Conservation (phyloP, 2,329 filamentous ascomycete genomes). For the Colletotrichum kahawae region DNA sequence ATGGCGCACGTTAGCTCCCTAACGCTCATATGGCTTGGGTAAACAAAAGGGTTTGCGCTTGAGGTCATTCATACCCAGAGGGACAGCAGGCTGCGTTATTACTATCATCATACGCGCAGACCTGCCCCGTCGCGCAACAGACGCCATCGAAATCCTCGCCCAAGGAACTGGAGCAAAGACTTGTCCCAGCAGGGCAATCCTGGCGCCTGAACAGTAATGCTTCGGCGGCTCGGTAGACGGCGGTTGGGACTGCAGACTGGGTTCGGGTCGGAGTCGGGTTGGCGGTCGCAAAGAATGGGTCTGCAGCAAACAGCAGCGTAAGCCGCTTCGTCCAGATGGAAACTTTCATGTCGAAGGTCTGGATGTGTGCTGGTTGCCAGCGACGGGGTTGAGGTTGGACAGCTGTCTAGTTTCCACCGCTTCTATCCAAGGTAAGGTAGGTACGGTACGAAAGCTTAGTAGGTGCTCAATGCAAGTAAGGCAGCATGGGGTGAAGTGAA, state of each 20-base stretch:
- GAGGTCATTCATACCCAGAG: slow-evolving; percentile 42
- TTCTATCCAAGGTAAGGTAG: not conserved
- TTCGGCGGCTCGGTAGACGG: not conserved
- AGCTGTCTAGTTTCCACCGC: not conserved
- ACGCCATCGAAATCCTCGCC: slow-evolving; percentile 52
- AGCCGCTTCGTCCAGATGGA: not conserved
- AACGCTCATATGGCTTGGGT: not conserved
- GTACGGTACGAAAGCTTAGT: not conserved
- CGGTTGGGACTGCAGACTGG: not conserved
- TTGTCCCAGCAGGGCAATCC: slow-evolving; percentile 53
- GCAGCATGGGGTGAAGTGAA: not conserved
- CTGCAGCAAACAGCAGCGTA: not conserved
- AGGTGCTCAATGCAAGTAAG: not conserved
- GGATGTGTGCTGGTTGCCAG: not conserved
- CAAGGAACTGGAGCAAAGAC: slow-evolving; percentile 52
- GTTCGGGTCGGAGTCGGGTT: not conserved
- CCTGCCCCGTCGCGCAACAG: slow-evolving; percentile 57
- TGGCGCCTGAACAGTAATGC: slow-evolving; percentile 21
- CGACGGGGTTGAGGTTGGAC: not conserved
- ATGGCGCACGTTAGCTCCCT: not conserved
- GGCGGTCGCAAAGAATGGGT: not conserved
- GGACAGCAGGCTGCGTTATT: slow-evolving; percentile 60
- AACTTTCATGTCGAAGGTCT: not conserved
- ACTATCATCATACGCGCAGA: slow-evolving; percentile 53
- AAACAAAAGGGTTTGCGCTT: not conserved